phyloP scores from a whole-genome alignment of 345 rosid species.

The Linum usitatissimum region DNA sequence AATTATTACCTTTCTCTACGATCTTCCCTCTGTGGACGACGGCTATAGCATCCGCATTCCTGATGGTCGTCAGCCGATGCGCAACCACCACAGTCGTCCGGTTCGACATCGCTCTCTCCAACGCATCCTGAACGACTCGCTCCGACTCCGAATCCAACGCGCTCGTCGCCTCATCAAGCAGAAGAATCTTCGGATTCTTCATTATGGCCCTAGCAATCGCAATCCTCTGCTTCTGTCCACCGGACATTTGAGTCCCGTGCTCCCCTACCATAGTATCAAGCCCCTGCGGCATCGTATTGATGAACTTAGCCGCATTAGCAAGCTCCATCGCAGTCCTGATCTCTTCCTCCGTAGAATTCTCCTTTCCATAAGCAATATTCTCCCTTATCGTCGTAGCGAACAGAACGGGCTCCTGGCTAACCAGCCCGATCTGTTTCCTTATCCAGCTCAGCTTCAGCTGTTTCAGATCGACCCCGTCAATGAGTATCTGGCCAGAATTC shows the following conservation, averaged over 20 bases:
- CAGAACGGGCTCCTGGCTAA: conserved; percentile 57
- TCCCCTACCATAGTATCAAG: conserved; percentile 84
- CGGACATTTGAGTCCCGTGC: conserved; percentile 72
- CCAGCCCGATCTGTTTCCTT: conserved; percentile 50
- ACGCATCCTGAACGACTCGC: conserved; percentile 66
- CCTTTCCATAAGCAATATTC: conserved; percentile 63
- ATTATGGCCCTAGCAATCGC: conserved; percentile 76
- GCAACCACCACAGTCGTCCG: conserved; percentile 83
- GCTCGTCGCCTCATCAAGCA: conserved; percentile 86
- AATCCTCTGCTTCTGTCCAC: conserved; percentile 60
- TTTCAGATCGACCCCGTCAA: conserved; percentile 46
- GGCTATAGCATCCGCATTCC: conserved; percentile 61
- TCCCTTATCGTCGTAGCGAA: conserved; percentile 45
- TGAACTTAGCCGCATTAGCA: conserved; percentile 57
- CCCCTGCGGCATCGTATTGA: conserved; percentile 65
- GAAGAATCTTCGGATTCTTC: conserved; percentile 76
- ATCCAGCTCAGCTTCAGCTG: conserved; percentile 47
- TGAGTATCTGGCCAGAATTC: conserved; percentile 47
- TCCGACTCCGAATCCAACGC: conserved; percentile 83
- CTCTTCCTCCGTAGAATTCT: conserved; percentile 39
- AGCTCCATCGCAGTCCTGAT: conserved; percentile 44
- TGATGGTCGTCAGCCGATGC: conserved; percentile 71
- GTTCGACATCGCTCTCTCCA: conserved; percentile 48
- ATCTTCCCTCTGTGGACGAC: conserved; percentile 67
- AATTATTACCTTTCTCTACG: conserved; percentile 55